phyloP scores from a whole-genome alignment of 2,329 filamentous ascomycete species.

The Macrophomina pseudophaseolina region DNA sequence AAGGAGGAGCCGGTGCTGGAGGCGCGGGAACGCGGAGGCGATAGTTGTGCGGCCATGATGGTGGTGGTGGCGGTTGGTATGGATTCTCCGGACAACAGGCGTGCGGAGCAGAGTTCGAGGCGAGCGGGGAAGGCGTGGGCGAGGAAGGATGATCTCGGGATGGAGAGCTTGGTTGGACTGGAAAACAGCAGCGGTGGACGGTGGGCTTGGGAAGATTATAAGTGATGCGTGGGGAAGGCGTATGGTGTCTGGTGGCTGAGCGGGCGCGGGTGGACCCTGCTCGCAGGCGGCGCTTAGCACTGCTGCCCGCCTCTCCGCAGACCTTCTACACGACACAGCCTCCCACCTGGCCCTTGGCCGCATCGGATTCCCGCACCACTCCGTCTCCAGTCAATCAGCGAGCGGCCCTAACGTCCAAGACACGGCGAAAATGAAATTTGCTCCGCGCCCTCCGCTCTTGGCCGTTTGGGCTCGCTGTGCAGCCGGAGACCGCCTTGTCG shows the following conservation, averaged over 20 bases:
- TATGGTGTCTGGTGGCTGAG: constrained; percentile 16
- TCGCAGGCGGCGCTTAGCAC: neutral
- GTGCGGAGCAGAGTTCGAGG: too few relatives aligned
- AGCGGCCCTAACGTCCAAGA: neutral
- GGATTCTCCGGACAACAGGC: too few relatives aligned
- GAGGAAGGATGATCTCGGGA: neutral
- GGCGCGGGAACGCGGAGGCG: constrained; percentile 25
- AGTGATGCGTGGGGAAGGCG: neutral
- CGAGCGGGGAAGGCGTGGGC: too few relatives aligned
- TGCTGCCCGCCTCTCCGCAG: constrained; percentile 6
- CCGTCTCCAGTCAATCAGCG: neutral
- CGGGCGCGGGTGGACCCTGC: neutral
- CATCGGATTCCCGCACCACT: constrained; percentile 3
- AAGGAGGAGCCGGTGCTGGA: constrained; percentile 30
- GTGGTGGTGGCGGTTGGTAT: too few relatives aligned
- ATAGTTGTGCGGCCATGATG: constrained; percentile 32
- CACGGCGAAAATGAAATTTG: constrained; percentile 3
- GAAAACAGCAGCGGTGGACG: neutral
- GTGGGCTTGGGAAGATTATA: neutral
- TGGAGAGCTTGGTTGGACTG: neutral
- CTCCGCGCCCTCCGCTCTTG: constrained; percentile 21
- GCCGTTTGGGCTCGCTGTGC: constrained; percentile 2
- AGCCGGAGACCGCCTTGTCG: neutral
- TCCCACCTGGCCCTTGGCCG: constrained; percentile 1
- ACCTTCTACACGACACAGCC: constrained; percentile 16